phyloP scores from a whole-genome alignment of 345 rosid species.

The Zanthoxylum bungeanum region DNA sequence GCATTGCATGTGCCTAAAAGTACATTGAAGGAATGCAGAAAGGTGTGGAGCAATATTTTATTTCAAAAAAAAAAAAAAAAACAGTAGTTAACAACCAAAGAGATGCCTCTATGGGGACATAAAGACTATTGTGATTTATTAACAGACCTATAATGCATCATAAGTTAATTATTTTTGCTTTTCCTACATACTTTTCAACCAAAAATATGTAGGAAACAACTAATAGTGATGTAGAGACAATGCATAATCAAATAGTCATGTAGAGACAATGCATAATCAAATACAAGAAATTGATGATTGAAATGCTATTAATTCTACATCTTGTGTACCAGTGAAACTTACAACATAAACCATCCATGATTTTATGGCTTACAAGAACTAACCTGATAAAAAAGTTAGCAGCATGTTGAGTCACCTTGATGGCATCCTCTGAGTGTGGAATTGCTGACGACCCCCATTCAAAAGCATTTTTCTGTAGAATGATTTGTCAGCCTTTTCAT shows the following conservation, averaged over 20 bases:
- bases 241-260: background rate
- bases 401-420: constrained; percentile 76
- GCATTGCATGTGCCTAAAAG: background rate
- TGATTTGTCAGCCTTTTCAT: background rate
- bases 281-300: background rate
- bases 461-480: constrained; percentile 87
- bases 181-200: background rate
- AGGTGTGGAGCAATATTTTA: background rate
- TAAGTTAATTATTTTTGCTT: background rate
- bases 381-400: constrained; percentile 84
- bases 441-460: constrained; percentile 80
- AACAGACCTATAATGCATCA: background rate
- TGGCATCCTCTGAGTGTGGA: constrained; percentile 90
- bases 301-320: background rate
- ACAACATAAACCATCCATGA: background rate
- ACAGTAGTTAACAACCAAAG: background rate
- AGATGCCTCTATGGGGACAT: background rate
- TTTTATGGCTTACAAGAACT: constrained; percentile 15
- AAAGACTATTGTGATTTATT: background rate
- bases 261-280: too few relatives aligned
- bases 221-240: background rate
- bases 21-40: background rate
- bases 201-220: too few relatives aligned
- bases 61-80: background rate
- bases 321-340: background rate